A percentile compares a stretch with the other conserved stretches of the same genome.
phyloP scores from a whole-genome alignment of 2,329 filamentous ascomycete species.

The Fusarium aywerte region DNA sequence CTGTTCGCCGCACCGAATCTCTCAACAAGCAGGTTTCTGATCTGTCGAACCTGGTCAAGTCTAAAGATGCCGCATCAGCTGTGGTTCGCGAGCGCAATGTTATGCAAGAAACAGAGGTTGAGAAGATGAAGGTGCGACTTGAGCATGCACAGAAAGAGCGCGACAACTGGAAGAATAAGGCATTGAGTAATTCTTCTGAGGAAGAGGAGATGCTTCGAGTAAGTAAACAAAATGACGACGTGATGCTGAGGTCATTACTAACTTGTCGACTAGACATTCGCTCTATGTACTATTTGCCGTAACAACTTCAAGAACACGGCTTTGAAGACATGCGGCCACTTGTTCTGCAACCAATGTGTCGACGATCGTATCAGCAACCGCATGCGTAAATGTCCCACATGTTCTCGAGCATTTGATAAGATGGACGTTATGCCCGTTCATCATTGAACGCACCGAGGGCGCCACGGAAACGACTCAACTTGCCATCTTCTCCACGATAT shows the following conservation, averaged over 20 bases:
- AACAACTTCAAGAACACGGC: conserved; percentile 94
- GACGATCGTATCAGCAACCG: conserved; percentile 89
- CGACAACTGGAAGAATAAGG: conserved; percentile 86
- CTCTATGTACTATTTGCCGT: conserved; percentile 89
- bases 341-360: conserved; percentile 92
- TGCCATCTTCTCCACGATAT: conserved; percentile 24
- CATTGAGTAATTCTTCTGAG: conserved; percentile 80
- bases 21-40: conserved; percentile 81
- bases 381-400: conserved; percentile 94
- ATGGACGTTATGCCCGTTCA: conserved; percentile 86
- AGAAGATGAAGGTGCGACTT: conserved; percentile 80
- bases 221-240: conserved; percentile 55
- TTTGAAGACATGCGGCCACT: conserved; percentile 92
- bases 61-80: conserved; percentile 74
- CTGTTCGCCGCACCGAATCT: conserved; percentile 74
- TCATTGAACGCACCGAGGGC: conserved; percentile 46
- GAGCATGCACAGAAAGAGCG: conserved; percentile 84
- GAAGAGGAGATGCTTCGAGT: conserved; percentile 89
- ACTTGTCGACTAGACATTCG: conserved; percentile 50
- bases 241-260: conserved; percentile 23
- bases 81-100: conserved; percentile 67
- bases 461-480: conserved; percentile 11
- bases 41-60: conserved; percentile 76
- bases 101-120: conserved; percentile 77
- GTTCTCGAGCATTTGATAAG: conserved; percentile 89